Conservation (phyloP, 345 rosid species). For the Adansonia digitata region DNA sequence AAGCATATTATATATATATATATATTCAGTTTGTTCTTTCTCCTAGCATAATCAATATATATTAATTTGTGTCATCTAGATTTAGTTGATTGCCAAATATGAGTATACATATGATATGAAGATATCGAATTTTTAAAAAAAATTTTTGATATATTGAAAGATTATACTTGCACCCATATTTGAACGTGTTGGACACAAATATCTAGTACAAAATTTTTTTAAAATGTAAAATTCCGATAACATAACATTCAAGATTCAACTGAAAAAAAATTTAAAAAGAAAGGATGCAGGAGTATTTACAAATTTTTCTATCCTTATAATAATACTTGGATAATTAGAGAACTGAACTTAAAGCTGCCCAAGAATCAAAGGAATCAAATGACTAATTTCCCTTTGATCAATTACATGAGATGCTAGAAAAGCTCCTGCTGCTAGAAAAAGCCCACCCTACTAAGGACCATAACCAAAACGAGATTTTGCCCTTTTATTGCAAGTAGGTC, state of each 20-base stretch:
- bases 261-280: background rate
- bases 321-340: background rate
- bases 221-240: too few relatives aligned
- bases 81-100: too few relatives aligned
- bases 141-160: too few relatives aligned
- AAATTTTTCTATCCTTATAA: background rate
- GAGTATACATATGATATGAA: too few relatives aligned
- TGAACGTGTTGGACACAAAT: too few relatives aligned
- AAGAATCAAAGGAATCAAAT: background rate
- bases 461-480: background rate
- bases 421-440: slow-evolving; percentile 10
- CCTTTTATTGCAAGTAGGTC: slow-evolving; percentile 24
- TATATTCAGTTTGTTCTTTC: too few relatives aligned
- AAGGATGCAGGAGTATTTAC: background rate
- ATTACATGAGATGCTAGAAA: slow-evolving; percentile 16
- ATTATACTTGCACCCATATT: too few relatives aligned
- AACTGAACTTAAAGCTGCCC: background rate
- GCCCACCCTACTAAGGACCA: background rate
- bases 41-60: too few relatives aligned
- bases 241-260: background rate
- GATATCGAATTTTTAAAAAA: too few relatives aligned
- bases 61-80: too few relatives aligned
- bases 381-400: slow-evolving; percentile 10
- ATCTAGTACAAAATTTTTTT: too few relatives aligned
- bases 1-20: too few relatives aligned